A percentile compares a stretch with the other conserved stretches of the same genome.
Evolutionary conservation across 78 protist genomes (phyloP).

Genomic region (Dictyostelium brefeldianum): DNA sequence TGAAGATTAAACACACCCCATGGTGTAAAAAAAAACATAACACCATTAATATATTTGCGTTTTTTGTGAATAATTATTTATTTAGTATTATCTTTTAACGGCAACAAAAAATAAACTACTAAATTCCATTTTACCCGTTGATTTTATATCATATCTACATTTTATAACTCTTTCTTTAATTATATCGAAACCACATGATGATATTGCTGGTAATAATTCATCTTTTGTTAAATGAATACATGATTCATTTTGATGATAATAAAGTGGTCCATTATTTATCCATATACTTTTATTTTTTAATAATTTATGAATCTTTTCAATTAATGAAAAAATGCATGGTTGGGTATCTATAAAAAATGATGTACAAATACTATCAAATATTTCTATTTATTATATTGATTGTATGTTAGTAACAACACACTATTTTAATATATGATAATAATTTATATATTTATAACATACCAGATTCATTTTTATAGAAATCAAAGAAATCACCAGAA

Average conservation of each 20-base stretch:
- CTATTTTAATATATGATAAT: too few relatives aligned
- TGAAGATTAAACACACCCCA: too few relatives aligned
- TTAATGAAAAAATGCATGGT: neutral
- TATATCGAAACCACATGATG: slow-evolving; percentile 1
- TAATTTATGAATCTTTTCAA: neutral
- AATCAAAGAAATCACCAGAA: slow-evolving; percentile 22
- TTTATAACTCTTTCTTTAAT: neutral
- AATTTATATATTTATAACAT: neutral
- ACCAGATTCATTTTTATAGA: slow-evolving; percentile 6
- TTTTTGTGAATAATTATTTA: too few relatives aligned
- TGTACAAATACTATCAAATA: slow-evolving; percentile 41
- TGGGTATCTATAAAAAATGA: slow-evolving; percentile 48
- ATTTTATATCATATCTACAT: neutral
- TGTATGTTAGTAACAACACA: neutral
- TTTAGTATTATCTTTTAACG: slow-evolving; percentile 1
- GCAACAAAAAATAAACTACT: slow-evolving; percentile 14
- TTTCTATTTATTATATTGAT: neutral
- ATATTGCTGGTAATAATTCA: neutral
- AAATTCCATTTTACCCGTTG: neutral
- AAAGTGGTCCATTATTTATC: slow-evolving; percentile 57
- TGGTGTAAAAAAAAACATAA: too few relatives aligned
- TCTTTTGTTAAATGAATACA: slow-evolving; percentile 11
- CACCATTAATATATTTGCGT: too few relatives aligned
- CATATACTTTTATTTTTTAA: slow-evolving; percentile 36
- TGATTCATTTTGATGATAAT: neutral